Evolutionary conservation across 2,329 filamentous ascomycete species (phyloP), one percentile per base, ranked within the genome.

Genomic region (Hypoxylon sp.): DNA sequence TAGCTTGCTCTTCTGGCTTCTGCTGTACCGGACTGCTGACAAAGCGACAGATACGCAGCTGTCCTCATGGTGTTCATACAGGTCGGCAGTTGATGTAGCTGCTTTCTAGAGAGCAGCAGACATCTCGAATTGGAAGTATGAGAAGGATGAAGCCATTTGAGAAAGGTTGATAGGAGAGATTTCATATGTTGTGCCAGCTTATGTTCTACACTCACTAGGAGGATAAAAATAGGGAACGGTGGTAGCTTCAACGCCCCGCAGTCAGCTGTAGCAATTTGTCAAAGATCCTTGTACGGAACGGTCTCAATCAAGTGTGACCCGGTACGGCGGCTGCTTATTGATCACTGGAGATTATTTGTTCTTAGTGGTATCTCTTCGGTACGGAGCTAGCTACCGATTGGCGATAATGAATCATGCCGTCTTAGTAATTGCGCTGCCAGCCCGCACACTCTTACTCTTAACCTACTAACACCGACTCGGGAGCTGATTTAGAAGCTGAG

Each of bases 11-110:
- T 29, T 11, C 29, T 17, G 2, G 31, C 8, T 20, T 27, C 11
- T 4, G 2, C n/a, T 15, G 4, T 11, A 15, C 23, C 4, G 11
- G 11, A 33, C 4, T 27, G 21, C 47, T 49, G 13, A 54, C 29
- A 35, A 4, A 1, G 17, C 4, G 35, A 9, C 35, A 65, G 52
- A 27, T 65, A 63, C 41, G 51, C 63, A 10, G 55, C 60, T 8
- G 55, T 63, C 10, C 48, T 65, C 20, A 59, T 63, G 51, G 57
- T 65, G 7, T 63, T 63, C 46, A 24, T 65, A 20, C 55, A 61
- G 20, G 33, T 61, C 11, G 57, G 57, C 9, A 17, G 31, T 17
- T 35, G 31, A 35, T 8, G n/a, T 17, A 17, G n/a, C 31, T 8
- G 17, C 31, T 2, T 9, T 15, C n/a, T 15, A 17, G n/a, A 35